These are phyloP conservation scores for Olyra latifolia DNA, from an alignment of 176 grass and related monocot genomes.

Conservation along the genomic window DNA sequence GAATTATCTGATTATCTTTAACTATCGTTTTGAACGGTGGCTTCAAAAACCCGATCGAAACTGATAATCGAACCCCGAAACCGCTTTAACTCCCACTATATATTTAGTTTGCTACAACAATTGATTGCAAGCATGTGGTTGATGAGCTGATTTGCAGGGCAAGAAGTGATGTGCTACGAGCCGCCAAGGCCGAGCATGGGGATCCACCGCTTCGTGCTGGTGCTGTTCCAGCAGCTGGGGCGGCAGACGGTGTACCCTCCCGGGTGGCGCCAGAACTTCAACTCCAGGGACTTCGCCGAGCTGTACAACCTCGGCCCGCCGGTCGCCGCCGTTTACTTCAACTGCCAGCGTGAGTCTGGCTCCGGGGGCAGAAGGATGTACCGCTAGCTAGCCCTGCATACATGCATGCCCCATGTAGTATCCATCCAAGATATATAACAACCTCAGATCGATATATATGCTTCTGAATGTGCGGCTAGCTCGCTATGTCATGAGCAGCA, in stretches of 20 bases:
- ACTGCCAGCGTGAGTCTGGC: slow-evolving; percentile 79
- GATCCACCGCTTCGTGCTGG: slow-evolving; percentile 73
- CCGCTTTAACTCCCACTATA: no score
- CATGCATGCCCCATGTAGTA: no score
- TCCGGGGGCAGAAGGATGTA: slow-evolving; percentile 68
- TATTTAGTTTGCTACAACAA: neutral
- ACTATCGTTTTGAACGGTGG: no score
- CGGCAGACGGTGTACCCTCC: slow-evolving; percentile 59
- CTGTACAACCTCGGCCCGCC: slow-evolving; percentile 65
- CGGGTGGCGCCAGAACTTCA: slow-evolving; percentile 75
- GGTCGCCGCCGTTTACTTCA: slow-evolving; percentile 64
- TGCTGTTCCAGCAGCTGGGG: slow-evolving; percentile 65
- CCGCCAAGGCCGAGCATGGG: slow-evolving; percentile 52
- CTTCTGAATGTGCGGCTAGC: neutral
- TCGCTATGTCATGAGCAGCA: neutral
- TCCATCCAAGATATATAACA: neutral
- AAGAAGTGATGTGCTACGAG: slow-evolving; percentile 66
- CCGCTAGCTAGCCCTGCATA: no score
- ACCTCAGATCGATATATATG: neutral
- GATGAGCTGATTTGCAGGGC: slow-evolving; percentile 27
- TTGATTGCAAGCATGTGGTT: no score
- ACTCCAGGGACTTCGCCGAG: slow-evolving; percentile 69
- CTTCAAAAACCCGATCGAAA: no score
- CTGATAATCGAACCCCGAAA: no score
- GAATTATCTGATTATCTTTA: no score